phyloP scores from a whole-genome alignment of 306 rosid species.

The Castanea mollissima region DNA sequence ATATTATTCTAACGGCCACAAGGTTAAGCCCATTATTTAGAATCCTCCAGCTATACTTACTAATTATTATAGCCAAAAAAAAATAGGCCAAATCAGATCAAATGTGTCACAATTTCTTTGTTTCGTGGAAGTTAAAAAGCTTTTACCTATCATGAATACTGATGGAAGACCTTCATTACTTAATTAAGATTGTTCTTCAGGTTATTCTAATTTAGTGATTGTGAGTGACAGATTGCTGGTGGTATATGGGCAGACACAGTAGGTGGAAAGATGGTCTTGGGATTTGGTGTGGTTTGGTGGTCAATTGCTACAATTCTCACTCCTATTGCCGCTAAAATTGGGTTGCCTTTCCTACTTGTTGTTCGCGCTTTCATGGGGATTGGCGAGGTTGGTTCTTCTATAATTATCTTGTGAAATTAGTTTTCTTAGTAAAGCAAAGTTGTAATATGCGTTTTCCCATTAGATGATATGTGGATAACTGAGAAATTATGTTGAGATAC shows the following conservation, averaged over 20 bases:
- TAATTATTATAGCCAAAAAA: not conserved
- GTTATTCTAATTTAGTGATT: constrained; percentile 22
- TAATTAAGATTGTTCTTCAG: not conserved
- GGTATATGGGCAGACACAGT: constrained; percentile 98
- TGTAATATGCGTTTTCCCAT: not conserved
- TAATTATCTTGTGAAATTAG: not conserved
- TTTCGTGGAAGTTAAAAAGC: not conserved
- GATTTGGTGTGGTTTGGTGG: constrained; percentile 98
- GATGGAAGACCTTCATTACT: not conserved
- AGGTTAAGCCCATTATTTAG: not conserved
- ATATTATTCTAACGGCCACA: too few species aligned
- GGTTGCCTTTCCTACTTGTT: constrained; percentile 85
- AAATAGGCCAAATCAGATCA: not conserved
- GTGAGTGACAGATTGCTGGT: constrained; percentile 83
- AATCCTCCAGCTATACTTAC: not conserved
- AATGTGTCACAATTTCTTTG: not conserved
- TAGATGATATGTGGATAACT: not conserved
- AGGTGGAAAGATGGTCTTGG: constrained; percentile 89
- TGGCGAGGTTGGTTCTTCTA: constrained; percentile 73
- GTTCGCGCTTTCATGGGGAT: constrained; percentile 96
- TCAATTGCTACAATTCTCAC: constrained; percentile 80
- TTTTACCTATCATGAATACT: not conserved
- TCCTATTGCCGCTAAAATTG: constrained; percentile 91
- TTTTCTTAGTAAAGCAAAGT: not conserved
- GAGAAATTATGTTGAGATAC: not conserved